A percentile compares a stretch with the other conserved stretches of the same genome.
Conservation (phyloP, 2,329 filamentous ascomycete genomes). For the Aspergillus arachidicola region DNA sequence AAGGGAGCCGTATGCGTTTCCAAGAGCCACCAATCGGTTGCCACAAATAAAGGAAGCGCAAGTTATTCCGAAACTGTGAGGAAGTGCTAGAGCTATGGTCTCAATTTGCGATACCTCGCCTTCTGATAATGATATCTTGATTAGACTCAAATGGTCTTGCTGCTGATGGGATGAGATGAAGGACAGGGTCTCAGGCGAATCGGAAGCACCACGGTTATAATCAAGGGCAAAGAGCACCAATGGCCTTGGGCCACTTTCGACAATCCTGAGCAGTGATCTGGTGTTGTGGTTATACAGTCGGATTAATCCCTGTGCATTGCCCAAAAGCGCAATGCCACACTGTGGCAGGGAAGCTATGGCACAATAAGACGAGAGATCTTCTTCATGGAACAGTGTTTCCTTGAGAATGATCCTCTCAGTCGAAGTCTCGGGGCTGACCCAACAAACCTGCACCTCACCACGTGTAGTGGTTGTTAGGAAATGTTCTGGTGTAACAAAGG, state of each 20-base stretch:
- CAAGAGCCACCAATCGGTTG: constrained; percentile 50
- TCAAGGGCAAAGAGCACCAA: constrained; percentile 32
- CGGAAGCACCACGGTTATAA: constrained; percentile 10
- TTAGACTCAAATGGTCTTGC: constrained; percentile 31
- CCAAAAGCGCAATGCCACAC: constrained; percentile 37
- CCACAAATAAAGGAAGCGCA: constrained; percentile 46
- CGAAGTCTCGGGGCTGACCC: constrained; percentile 16
- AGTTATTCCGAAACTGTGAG: constrained; percentile 54
- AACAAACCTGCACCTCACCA: constrained; percentile 38
- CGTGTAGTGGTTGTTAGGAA: constrained; percentile 34
- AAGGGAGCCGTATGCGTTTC: constrained; percentile 59
- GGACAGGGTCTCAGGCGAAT: constrained; percentile 16
- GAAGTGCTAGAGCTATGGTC: constrained; percentile 32
- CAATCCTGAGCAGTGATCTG: constrained; percentile 30
- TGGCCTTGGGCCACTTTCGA: constrained; percentile 30
- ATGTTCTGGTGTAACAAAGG: constrained; percentile 36
- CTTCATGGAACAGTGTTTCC: constrained; percentile 31
- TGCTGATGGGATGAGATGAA: constrained; percentile 33
- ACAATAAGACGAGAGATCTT: constrained; percentile 35
- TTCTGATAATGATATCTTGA: constrained; percentile 23
- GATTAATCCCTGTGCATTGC: constrained; percentile 35
- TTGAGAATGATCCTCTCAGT: constrained; percentile 12
- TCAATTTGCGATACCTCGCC: constrained; percentile 43
- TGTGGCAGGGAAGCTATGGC: constrained; percentile 33
- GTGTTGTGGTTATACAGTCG: constrained; percentile 38